Evolutionary conservation across 2,329 filamentous ascomycete species (phyloP).

Genomic region (Chaetomiaceae sp.): DNA sequence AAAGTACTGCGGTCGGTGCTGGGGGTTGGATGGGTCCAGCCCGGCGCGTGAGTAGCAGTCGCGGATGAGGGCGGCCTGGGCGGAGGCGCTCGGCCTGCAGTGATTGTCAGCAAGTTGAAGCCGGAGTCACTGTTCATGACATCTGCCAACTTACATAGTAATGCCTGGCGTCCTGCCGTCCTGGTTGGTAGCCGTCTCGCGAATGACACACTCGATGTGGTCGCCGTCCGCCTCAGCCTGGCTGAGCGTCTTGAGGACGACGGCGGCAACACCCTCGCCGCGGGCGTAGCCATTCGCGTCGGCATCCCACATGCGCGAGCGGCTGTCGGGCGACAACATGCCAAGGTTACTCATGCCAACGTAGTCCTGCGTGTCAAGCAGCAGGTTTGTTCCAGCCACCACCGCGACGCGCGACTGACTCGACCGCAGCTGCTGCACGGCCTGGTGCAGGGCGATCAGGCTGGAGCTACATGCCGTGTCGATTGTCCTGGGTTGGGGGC

Average conservation of each 20-base stretch:
- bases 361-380: slow-evolving; percentile 31
- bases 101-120: slow-evolving; percentile 20
- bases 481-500: slow-evolving; percentile 2
- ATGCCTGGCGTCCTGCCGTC: slow-evolving; percentile 44
- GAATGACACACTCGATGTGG: slow-evolving; percentile 36
- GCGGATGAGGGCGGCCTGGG: too few relatives aligned
- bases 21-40: slow-evolving; percentile 26
- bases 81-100: too few relatives aligned
- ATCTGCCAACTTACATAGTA: too few relatives aligned
- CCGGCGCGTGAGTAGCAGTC: slow-evolving; percentile 26
- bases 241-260: slow-evolving; percentile 42
- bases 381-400: slow-evolving; percentile 30
- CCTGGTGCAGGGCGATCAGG: slow-evolving; percentile 25
- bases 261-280: slow-evolving; percentile 43
- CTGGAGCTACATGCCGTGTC: slow-evolving; percentile 18
- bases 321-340: slow-evolving; percentile 34
- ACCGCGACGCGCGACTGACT: slow-evolving; percentile 9
- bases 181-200: slow-evolving; percentile 36
- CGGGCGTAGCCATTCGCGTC: slow-evolving; percentile 46
- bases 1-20: slow-evolving; percentile 31
- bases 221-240: slow-evolving; percentile 42
- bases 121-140: too few relatives aligned
- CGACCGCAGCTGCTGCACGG: slow-evolving; percentile 25
- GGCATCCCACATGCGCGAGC: slow-evolving; percentile 33
- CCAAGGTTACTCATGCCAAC: slow-evolving; percentile 32